Percentiles rank a stretch among this genome's conserved stretches.
Evolutionary conservation across 208 protist genomes (phyloP).

Genomic region (Crithidia sp.): DNA sequence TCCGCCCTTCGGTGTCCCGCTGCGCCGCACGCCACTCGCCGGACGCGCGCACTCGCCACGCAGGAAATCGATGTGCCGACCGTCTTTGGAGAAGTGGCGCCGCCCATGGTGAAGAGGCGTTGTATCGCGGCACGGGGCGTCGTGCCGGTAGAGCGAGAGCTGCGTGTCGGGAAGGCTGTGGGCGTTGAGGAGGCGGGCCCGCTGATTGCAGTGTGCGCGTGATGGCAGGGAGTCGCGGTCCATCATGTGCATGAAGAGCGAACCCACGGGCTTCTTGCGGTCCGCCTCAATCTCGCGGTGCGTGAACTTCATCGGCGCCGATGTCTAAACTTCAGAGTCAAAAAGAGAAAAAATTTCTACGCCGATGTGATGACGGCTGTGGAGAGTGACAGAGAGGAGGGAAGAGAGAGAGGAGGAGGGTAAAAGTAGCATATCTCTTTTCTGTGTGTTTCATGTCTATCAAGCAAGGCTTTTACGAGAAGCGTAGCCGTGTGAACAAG

Average conservation of each 20-base stretch:
- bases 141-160: constrained; percentile 52
- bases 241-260: constrained; percentile 68
- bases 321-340: background rate
- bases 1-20: constrained; percentile 2
- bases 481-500: no score
- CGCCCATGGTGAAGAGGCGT: constrained; percentile 33
- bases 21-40: constrained; percentile 18
- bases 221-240: constrained; percentile 51
- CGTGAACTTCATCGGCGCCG: constrained; percentile 38
- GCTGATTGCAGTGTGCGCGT: constrained; percentile 33
- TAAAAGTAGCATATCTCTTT: no score
- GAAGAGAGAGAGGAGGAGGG: background rate
- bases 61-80: constrained; percentile 20
- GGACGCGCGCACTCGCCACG: constrained; percentile 6
- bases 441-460: no score
- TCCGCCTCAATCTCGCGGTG: constrained; percentile 60
- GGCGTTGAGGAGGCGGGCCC: constrained; percentile 33
- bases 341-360: background rate
- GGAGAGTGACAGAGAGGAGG: background rate
- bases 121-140: constrained; percentile 6
- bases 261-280: constrained; percentile 60
- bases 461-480: no score
- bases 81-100: constrained; percentile 36
- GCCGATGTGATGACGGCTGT: no score
- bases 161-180: constrained; percentile 66